phyloP scores from a whole-genome alignment of 75 land plant genomes.

The Isoetes taiwanensis region DNA sequence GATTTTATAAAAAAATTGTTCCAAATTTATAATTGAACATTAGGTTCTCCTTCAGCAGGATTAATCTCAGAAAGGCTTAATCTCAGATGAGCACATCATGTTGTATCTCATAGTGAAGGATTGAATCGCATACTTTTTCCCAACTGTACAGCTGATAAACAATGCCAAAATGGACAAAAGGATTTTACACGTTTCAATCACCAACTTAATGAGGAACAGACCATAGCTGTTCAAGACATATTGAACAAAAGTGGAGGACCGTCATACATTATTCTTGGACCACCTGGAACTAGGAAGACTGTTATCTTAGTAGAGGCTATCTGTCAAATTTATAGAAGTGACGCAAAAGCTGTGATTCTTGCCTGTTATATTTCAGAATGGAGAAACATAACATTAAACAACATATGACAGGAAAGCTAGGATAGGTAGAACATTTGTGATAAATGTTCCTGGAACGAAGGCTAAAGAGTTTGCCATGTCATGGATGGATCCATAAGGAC shows the following conservation, averaged over 20 bases:
- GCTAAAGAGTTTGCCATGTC: too few relatives aligned
- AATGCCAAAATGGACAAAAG: too few relatives aligned
- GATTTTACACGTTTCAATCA: constrained; percentile 43
- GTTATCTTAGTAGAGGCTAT: constrained; percentile 74
- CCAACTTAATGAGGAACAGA: constrained; percentile 58
- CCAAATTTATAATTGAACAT: constrained; percentile 33
- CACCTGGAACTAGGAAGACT: constrained; percentile 90
- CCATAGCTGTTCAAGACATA: constrained; percentile 43
- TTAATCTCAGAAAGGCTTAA: too few relatives aligned
- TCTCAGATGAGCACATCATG: neutral
- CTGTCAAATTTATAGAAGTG: constrained; percentile 40
- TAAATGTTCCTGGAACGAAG: too few relatives aligned
- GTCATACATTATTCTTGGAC: constrained; percentile 76
- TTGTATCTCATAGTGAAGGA: neutral
- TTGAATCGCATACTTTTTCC: too few relatives aligned
- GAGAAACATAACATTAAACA: too few relatives aligned
- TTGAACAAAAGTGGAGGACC: constrained; percentile 60
- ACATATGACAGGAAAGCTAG: too few relatives aligned
- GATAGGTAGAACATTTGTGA: too few relatives aligned
- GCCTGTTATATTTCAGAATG: constrained; percentile 87
- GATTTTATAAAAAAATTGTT: constrained; percentile 24
- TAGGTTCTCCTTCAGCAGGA: constrained; percentile 44
- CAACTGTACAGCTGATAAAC: too few relatives aligned
- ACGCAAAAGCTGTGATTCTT: constrained; percentile 33
- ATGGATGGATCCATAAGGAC: too few relatives aligned